Base-by-base conservation (phyloP, 176 grass and related monocot species). In the Raddia distichophylla region DNA sequence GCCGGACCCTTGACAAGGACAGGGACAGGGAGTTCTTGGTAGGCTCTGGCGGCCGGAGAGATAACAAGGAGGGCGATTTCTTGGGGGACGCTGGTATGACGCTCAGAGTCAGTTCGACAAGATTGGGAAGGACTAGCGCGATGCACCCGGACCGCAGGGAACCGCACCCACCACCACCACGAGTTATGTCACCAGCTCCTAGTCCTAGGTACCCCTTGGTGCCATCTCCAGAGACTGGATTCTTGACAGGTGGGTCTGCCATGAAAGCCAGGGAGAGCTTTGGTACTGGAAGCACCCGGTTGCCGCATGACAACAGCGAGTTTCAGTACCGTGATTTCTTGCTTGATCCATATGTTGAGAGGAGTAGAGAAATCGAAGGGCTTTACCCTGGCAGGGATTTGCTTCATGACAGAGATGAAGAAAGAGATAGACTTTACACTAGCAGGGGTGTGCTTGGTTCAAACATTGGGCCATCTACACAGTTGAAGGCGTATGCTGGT, bases 401-500 rank as follows among this genome's bases (percentile, higher is more conserved):
- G 48, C 75, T 82, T 86, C 42, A 46, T 81, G 67, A 32, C 34
- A 84, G 64, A 62, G 82, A 84, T 49, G 67, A 40, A 81, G 82
- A 86, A 66, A 74, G 62, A 12, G 87, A 86, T 73, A 90, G 49
- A 47, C 37, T 47, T 73, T 91, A 87, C 79, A 55, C 74, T 65
- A 77, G 74, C 5, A 93, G 82, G 78, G 90, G 73, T 19, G 45
- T 59, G 5, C 63, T 76, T 73, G 84, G 33, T 78, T 75, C 80
- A 22, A 69, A 70, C 53, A 55, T 76, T 14, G 20, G 46, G 18
- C 33, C 82, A 57, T 62, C 42, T 71, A 37, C 69, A 71, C 79
- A 81, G 14, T 71, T 71, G 81, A 91, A 92, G 73, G 48, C 55
- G 5, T 79, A 80, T 77, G 85, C 78, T 65, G 90, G 84, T 34